These are phyloP conservation scores for Conticribra guillardii DNA, from an alignment of 108 stramenopile species.

Conservation along the genomic window DNA sequence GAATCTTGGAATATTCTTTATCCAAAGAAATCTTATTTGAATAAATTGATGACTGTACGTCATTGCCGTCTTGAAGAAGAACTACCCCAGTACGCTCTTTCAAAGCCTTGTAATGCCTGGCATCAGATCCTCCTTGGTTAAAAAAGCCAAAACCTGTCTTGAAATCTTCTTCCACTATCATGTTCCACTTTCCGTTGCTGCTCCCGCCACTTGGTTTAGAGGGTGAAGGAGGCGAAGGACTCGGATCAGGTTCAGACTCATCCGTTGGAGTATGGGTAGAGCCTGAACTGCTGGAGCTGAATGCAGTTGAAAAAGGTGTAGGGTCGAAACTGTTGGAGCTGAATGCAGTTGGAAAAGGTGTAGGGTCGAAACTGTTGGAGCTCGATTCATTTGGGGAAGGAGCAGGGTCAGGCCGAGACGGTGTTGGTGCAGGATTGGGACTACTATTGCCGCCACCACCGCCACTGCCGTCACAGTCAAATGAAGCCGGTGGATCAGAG, in stretches of 20 bases:
- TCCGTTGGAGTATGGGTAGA: not conserved
- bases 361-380: too few species aligned
- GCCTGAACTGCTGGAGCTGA: too few species aligned
- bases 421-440: too few species aligned
- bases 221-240: not conserved
- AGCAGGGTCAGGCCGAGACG: too few species aligned
- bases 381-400: too few species aligned
- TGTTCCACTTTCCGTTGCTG: too few species aligned
- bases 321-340: too few species aligned
- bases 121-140: not conserved
- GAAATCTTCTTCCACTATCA: not conserved
- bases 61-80: not conserved
- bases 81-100: not conserved
- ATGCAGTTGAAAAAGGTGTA: too few species aligned
- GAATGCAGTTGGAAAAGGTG: too few species aligned
- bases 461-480: too few species aligned
- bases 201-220: not conserved
- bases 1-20: not conserved
- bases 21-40: not conserved
- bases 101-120: not conserved
- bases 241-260: too few species aligned
- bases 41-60: not conserved
- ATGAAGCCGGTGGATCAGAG: slow-evolving; percentile 9
- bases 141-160: not conserved
- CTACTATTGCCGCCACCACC: too few species aligned